These are phyloP conservation scores for Phytophthora cryptogea DNA, from an alignment of 352 stramenopile species.

Conservation along the genomic window DNA sequence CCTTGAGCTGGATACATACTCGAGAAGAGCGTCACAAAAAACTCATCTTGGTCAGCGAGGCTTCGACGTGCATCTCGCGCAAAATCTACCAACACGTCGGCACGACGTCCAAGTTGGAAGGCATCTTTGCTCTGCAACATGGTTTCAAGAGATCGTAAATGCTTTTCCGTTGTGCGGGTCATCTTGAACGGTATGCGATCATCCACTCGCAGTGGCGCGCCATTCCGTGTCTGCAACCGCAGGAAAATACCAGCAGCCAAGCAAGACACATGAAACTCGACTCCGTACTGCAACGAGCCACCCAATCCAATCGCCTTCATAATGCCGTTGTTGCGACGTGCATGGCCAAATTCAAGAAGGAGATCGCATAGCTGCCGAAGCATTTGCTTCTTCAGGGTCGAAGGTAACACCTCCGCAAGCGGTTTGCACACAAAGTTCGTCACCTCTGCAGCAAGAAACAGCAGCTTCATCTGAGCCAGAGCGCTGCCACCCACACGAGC, in stretches of 20 bases:
- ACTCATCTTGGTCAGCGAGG: constrained; percentile 85
- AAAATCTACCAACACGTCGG: constrained; percentile 78
- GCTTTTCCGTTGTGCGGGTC: constrained; percentile 82
- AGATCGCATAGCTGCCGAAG: constrained; percentile 69
- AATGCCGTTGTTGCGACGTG: constrained; percentile 76
- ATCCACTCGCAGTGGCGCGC: constrained; percentile 67
- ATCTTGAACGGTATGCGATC: constrained; percentile 82
- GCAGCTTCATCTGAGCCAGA: constrained; percentile 83
- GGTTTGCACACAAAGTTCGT: constrained; percentile 74
- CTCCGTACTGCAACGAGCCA: constrained; percentile 69
- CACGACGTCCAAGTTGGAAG: constrained; percentile 73
- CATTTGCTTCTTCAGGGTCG: constrained; percentile 77
- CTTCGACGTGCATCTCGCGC: constrained; percentile 64
- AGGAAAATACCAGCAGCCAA: constrained; percentile 78
- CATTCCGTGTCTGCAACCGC: constrained; percentile 76
- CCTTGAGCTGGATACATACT: constrained; percentile 81
- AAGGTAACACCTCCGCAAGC: constrained; percentile 60
- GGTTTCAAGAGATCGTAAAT: constrained; percentile 69
- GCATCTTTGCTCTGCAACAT: constrained; percentile 80
- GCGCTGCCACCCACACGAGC: constrained; percentile 49
- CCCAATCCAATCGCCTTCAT: constrained; percentile 88
- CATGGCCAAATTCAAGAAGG: constrained; percentile 66
- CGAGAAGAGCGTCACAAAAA: constrained; percentile 84
- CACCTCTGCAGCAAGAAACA: constrained; percentile 79
- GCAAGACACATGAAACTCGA: constrained; percentile 83